Percentiles rank a stretch among this genome's conserved stretches.
Evolutionary conservation across 2,329 filamentous ascomycete genomes (phyloP).

Genomic region (Scytalidium lignicola): DNA sequence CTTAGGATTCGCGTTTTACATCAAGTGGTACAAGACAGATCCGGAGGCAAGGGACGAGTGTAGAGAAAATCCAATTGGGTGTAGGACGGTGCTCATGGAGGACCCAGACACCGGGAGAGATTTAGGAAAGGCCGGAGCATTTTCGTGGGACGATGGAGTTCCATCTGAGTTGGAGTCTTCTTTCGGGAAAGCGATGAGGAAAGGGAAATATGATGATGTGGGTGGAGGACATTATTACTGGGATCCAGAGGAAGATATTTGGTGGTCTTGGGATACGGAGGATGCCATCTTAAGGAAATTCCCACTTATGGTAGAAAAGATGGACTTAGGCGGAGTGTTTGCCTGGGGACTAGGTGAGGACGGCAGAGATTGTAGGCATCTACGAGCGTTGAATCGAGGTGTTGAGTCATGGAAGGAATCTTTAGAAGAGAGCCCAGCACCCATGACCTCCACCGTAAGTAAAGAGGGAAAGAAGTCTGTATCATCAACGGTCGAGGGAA

Average conservation of each 20-base stretch:
- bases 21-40: slow-evolving; percentile 57
- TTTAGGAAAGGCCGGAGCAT: slow-evolving; percentile 50
- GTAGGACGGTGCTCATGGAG: slow-evolving; percentile 52
- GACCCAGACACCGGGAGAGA: slow-evolving; percentile 53
- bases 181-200: slow-evolving; percentile 48
- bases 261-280: slow-evolving; percentile 71
- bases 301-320: slow-evolving; percentile 48
- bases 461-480: neutral
- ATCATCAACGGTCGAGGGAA: too few species aligned
- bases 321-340: slow-evolving; percentile 64
- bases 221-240: slow-evolving; percentile 65
- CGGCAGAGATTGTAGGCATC: slow-evolving; percentile 35
- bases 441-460: neutral
- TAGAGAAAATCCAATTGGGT: slow-evolving; percentile 41
- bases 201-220: slow-evolving; percentile 51
- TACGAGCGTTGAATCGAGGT: slow-evolving; percentile 34
- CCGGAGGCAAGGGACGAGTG: slow-evolving; percentile 32
- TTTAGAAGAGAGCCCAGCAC: neutral
- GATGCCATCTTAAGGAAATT: slow-evolving; percentile 59
- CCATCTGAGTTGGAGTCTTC: slow-evolving; percentile 49
- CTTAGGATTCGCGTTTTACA: slow-evolving; percentile 62
- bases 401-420: neutral
- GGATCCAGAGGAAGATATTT: slow-evolving; percentile 53
- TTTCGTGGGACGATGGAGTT: slow-evolving; percentile 55
- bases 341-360: slow-evolving; percentile 73